Percentiles rank a stretch among this genome's conserved stretches.
Evolutionary conservation across 2,329 filamentous ascomycete genomes (phyloP).

Genomic region (Cladosporium sp.): DNA sequence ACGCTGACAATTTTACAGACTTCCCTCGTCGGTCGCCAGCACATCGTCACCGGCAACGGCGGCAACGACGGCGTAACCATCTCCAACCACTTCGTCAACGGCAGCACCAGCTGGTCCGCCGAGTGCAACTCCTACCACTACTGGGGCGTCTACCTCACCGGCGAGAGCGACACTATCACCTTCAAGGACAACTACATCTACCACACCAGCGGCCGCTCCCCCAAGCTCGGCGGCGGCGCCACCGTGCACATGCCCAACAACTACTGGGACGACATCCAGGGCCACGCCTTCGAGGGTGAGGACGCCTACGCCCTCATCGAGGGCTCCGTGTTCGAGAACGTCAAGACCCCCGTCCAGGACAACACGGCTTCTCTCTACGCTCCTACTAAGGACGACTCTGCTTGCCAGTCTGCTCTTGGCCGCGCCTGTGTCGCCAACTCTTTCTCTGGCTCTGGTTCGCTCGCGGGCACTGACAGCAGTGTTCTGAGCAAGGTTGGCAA

Average conservation of each 20-base stretch:
- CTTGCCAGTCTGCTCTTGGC: constrained; percentile 43
- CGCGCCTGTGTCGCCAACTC: constrained; percentile 55
- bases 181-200: constrained; percentile 64
- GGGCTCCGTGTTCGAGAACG: constrained; percentile 36
- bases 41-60: constrained; percentile 60
- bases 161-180: constrained; percentile 59
- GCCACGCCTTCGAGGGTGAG: constrained; percentile 58
- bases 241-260: constrained; percentile 63
- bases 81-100: constrained; percentile 63
- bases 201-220: constrained; percentile 63
- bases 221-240: constrained; percentile 56
- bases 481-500: constrained; percentile 56
- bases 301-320: constrained; percentile 30
- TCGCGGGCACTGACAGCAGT: constrained; percentile 41
- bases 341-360: constrained; percentile 57
- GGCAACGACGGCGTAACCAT: constrained; percentile 60
- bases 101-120: constrained; percentile 56
- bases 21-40: constrained; percentile 61
- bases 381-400: constrained; percentile 20
- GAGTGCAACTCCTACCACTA: constrained; percentile 63
- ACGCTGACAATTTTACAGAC: constrained; percentile 34
- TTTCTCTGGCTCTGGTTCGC: constrained; percentile 28
- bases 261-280: constrained; percentile 57
- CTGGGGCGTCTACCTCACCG: constrained; percentile 61
- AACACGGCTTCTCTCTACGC: constrained; percentile 56